Evolutionary conservation across 495 filamentous ascomycete species (phyloP).

Genomic region (Neurospora intermedia): DNA sequence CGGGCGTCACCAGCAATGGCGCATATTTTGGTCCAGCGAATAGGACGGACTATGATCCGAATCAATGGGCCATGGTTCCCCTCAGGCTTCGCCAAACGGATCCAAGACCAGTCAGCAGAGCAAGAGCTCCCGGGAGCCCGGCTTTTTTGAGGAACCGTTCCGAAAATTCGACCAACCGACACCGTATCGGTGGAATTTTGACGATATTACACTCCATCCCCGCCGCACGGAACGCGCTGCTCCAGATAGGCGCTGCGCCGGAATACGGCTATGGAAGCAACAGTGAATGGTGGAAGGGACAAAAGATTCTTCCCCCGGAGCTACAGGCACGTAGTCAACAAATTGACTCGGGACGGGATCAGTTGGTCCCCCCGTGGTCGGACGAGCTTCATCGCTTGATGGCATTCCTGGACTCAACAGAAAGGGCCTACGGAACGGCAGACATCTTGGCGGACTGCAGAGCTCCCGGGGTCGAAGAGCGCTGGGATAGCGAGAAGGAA

Average conservation of each 20-base stretch:
- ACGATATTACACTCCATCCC: slow-evolving; percentile 81
- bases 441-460: slow-evolving; percentile 32
- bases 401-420: slow-evolving; percentile 71
- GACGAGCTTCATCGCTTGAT: slow-evolving; percentile 67
- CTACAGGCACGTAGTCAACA: slow-evolving; percentile 38
- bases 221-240: slow-evolving; percentile 61
- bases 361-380: slow-evolving; percentile 25
- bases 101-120: slow-evolving; percentile 36
- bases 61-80: slow-evolving; percentile 66
- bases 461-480: background rate
- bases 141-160: slow-evolving; percentile 58
- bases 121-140: slow-evolving; percentile 48
- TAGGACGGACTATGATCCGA: slow-evolving; percentile 58
- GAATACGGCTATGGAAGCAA: slow-evolving; percentile 54
- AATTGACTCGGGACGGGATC: background rate
- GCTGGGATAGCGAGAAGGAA: slow-evolving; percentile 15
- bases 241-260: slow-evolving; percentile 40
- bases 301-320: slow-evolving; percentile 46
- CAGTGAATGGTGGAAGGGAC: slow-evolving; percentile 79
- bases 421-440: slow-evolving; percentile 70
- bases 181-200: slow-evolving; percentile 57
- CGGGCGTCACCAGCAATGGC: slow-evolving; percentile 27
- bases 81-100: slow-evolving; percentile 10
- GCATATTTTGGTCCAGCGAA: slow-evolving; percentile 61
- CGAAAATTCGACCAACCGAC: slow-evolving; percentile 14